Evolutionary conservation across 805 yeast genomes (phyloP), one percentile per base, ranked within the genome.

Genomic region (Nakazawaea siamensis): DNA sequence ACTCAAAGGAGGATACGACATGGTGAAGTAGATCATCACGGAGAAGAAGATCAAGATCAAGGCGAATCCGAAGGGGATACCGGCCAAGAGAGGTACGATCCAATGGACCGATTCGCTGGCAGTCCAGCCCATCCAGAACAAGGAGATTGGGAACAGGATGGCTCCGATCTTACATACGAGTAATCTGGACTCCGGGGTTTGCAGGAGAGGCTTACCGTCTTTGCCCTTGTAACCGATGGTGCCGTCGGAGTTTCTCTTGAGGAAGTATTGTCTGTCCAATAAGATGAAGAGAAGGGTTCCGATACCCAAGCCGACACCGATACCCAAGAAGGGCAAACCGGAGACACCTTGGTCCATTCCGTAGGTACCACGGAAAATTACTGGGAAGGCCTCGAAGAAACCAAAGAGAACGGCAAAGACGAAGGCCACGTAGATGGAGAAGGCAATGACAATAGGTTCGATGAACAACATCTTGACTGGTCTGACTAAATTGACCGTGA

Each of bases 61-160:
- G 6, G 87, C 82, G 48, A 79, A 79, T 1, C 94, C 92, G 48
- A 82, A 73, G 23, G 88, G 77, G 30, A 80, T 70, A 45, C 94
- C 95, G 1, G 90, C 76, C 37, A 79, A 71, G 17, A 73, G 62
- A 6, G 94, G 84, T 9, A 73, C 80, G 64, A 80, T 76, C 87
- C 88, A 83, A 50, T 79, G 88, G 18, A 82, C 74, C 12, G 53
- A 47, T 2, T 45, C 35, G 46, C 72, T 67, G 8, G 83, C 68
- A 3, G 88, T 68, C 94, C 94, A 83, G 5, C 79, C 94, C 38
- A 81, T 62, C 94, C 92, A 83, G 57, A 83, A 82, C 39, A 83
- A 60, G 0, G 82, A 66, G 26, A 77, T 64, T 4, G 87, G 87
- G 41, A 83, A 61, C 12, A 71, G 68, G 16, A 78, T 52, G 2